These are phyloP conservation scores for Geum urbanum DNA, from an alignment of 306 rosid species.

Conservation along the genomic window DNA sequence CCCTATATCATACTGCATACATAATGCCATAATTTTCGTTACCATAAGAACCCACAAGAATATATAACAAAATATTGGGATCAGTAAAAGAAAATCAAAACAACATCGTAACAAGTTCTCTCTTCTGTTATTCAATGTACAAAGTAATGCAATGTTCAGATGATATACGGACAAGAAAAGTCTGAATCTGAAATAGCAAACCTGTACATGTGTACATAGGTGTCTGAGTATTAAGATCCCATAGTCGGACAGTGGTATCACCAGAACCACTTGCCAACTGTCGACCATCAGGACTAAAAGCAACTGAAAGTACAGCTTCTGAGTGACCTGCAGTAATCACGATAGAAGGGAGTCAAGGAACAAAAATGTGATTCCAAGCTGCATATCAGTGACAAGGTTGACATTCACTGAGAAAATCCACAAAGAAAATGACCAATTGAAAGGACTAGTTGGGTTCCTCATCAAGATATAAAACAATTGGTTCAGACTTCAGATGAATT, in stretches of 20 bases:
- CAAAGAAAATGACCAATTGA: background rate
- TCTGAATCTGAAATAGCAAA: constrained; percentile 30
- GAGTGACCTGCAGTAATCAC: constrained; percentile 60
- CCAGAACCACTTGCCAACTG: constrained; percentile 98
- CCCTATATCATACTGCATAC: background rate
- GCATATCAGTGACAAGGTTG: background rate
- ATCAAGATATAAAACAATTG: background rate
- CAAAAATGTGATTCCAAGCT: background rate
- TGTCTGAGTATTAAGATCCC: constrained; percentile 91
- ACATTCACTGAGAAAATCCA: background rate
- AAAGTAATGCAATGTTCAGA: background rate
- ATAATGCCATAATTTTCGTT: background rate
- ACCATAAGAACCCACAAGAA: background rate
- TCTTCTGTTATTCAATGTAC: background rate
- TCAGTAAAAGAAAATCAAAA: background rate
- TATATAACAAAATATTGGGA: background rate
- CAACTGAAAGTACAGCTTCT: constrained; percentile 77
- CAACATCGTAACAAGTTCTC: background rate
- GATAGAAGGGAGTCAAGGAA: background rate
- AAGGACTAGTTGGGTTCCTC: background rate
- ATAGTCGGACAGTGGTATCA: constrained; percentile 80
- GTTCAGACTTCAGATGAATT: background rate
- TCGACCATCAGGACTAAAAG: constrained; percentile 91
- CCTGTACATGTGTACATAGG: constrained; percentile 86
- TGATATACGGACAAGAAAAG: constrained; percentile 18